These are phyloP conservation scores for Xylariaceae sp. DNA, from an alignment of 2,329 filamentous ascomycete genomes.

Conservation along the genomic window DNA sequence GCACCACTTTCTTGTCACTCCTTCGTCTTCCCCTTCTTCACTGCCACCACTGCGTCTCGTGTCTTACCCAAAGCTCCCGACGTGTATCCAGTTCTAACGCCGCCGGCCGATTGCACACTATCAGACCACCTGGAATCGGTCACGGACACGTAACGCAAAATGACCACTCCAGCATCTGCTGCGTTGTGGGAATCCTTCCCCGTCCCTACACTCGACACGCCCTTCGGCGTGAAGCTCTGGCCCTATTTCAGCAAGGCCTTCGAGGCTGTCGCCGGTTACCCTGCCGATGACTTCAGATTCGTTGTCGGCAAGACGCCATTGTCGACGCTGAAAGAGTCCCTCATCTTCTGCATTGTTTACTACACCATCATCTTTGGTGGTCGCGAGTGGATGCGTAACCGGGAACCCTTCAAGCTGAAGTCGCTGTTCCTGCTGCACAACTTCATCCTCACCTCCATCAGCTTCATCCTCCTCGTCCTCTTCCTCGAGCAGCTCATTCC, in stretches of 20 bases:
- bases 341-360: conserved; percentile 78
- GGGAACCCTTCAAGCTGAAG: conserved; percentile 81
- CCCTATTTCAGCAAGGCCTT: conserved; percentile 88
- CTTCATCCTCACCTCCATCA: conserved; percentile 85
- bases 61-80: not conserved
- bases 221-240: conserved; percentile 89
- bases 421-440: conserved; percentile 93
- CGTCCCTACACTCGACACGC: conserved; percentile 78
- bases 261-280: conserved; percentile 70
- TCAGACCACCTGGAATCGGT: conserved; percentile 1
- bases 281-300: conserved; percentile 82
- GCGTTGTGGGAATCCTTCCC: conserved; percentile 54
- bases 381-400: conserved; percentile 83
- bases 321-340: conserved; percentile 81
- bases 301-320: conserved; percentile 75
- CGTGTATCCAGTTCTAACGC: not conserved
- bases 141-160: conserved; percentile 15
- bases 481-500: conserved; percentile 90
- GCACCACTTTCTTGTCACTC: conserved; percentile 36
- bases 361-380: conserved; percentile 92
- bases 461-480: conserved; percentile 70
- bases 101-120: not conserved
- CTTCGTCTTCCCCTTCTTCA: conserved; percentile 31
- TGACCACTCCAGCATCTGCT: conserved; percentile 33
- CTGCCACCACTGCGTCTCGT: not conserved